Evolutionary conservation across 306 rosid genomes (phyloP).

Genomic region (Phaseolus lunatus): DNA sequence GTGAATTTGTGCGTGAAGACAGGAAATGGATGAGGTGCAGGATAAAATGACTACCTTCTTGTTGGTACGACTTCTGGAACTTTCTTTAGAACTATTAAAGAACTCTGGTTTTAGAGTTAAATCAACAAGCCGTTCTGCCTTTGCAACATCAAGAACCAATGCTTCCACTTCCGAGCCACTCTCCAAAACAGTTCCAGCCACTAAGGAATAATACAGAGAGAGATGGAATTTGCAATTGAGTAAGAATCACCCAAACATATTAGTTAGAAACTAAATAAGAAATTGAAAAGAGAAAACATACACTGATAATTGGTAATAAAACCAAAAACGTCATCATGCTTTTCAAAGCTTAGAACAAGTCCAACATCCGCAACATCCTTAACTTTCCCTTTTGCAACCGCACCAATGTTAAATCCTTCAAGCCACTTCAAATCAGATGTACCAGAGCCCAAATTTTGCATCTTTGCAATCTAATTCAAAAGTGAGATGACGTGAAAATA

Average conservation of each 20-base stretch:
- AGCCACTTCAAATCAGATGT: constrained; percentile 70
- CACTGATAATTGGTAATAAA: constrained; percentile 77
- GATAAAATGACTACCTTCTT: constrained; percentile 67
- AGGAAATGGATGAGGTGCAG: not conserved
- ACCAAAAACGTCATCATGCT: constrained; percentile 77
- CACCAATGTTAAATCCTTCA: constrained; percentile 67
- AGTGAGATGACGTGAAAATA: not conserved
- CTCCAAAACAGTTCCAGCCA: constrained; percentile 66
- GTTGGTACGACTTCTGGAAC: constrained; percentile 51
- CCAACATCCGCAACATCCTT: constrained; percentile 77
- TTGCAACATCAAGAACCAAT: constrained; percentile 86
- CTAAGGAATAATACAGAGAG: constrained; percentile 48
- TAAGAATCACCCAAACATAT: constrained; percentile 30
- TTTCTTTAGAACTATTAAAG: constrained; percentile 52
- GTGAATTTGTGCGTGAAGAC: not conserved
- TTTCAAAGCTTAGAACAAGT: constrained; percentile 78
- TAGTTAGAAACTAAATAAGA: constrained; percentile 7
- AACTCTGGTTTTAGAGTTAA: constrained; percentile 77
- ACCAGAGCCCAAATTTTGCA: constrained; percentile 52
- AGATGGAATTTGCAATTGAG: constrained; percentile 21
- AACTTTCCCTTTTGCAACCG: constrained; percentile 75
- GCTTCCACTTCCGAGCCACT: constrained; percentile 74
- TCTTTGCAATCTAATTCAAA: constrained; percentile 69
- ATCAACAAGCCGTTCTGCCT: constrained; percentile 78
- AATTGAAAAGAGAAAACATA: constrained; percentile 47